A percentile compares a stretch with the other conserved stretches of the same genome.
Conservation (phyloP, 495 filamentous ascomycete genomes). For the Daldinia bambusicola region DNA sequence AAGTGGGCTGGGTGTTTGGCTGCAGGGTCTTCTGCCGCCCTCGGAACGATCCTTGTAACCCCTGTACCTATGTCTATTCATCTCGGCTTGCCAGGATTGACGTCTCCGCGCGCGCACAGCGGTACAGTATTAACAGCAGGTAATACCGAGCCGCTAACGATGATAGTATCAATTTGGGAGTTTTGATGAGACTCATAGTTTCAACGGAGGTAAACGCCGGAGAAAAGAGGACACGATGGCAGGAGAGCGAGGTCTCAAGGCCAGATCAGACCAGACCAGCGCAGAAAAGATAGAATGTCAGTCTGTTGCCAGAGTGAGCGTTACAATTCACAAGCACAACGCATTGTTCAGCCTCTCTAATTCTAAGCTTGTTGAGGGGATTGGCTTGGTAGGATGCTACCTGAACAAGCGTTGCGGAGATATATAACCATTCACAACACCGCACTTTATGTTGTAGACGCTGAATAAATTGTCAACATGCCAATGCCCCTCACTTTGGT, state of each 20-base stretch:
- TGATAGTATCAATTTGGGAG: constrained; percentile 40
- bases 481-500: constrained; percentile 16
- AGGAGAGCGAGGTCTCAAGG: constrained; percentile 16
- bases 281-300: constrained; percentile 7
- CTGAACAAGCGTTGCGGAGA: constrained; percentile 30
- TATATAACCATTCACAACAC: constrained; percentile 40
- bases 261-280: constrained; percentile 2
- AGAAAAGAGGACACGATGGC: constrained; percentile 8
- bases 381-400: constrained; percentile 39
- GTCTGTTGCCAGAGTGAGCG: constrained; percentile 34
- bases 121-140: constrained; percentile 7
- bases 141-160: constrained; percentile 23
- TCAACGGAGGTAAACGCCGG: constrained; percentile 8
- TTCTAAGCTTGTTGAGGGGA: constrained; percentile 22
- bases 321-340: constrained; percentile 19
- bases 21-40: constrained; percentile 45
- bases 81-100: constrained; percentile 42
- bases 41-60: constrained; percentile 47
- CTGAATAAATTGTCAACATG: constrained; percentile 45
- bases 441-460: constrained; percentile 34
- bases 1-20: constrained; percentile 30
- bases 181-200: constrained; percentile 39
- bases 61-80: constrained; percentile 37
- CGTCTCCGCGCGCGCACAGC: constrained; percentile 37
- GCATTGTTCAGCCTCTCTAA: constrained; percentile 39